Percentiles rank a stretch among this genome's conserved stretches.
Conservation (phyloP, 1,139 yeast genomes). For the Pichia sp. region DNA sequence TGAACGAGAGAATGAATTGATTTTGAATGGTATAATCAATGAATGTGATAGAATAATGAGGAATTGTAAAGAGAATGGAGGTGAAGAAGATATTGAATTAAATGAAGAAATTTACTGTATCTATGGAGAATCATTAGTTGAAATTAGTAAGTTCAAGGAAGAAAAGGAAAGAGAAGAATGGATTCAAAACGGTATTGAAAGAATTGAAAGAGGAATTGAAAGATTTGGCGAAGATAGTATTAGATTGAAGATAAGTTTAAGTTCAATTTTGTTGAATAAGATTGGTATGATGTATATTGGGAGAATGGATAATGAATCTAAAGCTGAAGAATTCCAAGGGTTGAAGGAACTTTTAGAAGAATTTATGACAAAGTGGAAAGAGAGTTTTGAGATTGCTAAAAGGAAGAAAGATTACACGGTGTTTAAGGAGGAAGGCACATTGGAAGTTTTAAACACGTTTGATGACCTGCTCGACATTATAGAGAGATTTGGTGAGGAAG, state of each 20-base stretch:
- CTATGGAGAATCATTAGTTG: constrained; percentile 67
- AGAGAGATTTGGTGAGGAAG: constrained; percentile 51
- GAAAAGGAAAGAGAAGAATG: constrained; percentile 21
- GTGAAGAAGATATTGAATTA: constrained; percentile 29
- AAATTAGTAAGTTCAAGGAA: constrained; percentile 50
- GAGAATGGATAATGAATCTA: constrained; percentile 37
- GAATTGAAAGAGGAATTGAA: constrained; percentile 55
- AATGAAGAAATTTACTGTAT: constrained; percentile 62
- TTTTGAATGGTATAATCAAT: constrained; percentile 80
- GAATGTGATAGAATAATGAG: constrained; percentile 82
- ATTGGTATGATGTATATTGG: constrained; percentile 54
- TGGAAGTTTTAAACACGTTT: constrained; percentile 23
- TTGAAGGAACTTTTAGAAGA: constrained; percentile 26
- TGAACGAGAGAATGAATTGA: constrained; percentile 51
- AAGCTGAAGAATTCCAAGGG: constrained; percentile 34
- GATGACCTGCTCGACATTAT: constrained; percentile 62
- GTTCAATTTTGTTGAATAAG: constrained; percentile 49
- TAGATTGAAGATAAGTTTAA: constrained; percentile 37
- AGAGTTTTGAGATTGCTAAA: constrained; percentile 30
- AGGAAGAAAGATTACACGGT: constrained; percentile 16
- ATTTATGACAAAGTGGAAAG: constrained; percentile 10
- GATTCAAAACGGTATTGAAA: constrained; percentile 64
- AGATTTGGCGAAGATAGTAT: constrained; percentile 29
- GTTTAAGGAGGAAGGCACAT: constrained; percentile 20
- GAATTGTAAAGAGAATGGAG: constrained; percentile 32